Evolutionary conservation across 1,284 basidiomycete species (phyloP), one percentile per base, ranked within the genome.

Genomic region (Ganoderma lingzhi): DNA sequence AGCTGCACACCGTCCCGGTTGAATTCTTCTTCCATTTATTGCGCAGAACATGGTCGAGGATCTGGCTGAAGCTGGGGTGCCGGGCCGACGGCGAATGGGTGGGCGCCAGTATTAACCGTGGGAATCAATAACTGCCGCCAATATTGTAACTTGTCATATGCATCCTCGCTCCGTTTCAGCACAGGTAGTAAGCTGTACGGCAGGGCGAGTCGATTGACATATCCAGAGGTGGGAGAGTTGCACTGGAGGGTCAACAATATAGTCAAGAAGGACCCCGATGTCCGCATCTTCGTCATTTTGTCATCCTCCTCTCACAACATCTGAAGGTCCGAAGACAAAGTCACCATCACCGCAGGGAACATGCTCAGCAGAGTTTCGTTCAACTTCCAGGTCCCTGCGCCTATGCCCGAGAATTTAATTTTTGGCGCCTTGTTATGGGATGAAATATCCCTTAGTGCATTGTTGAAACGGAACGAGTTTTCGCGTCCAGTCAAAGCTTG

Each of bases 271-370:
- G 83, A 84, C 63, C 80, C 80, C 1, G 84, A 80, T 8, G 77
- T 87, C 14, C 90, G 91, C 10, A 74, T 93, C 14, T 95, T 93
- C 76, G 75, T 96, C 42, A 87, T 91, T n/a, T 1, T 51, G 23
- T 48, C 48, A 51, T 51, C 3, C n/a, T 28, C 17, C 17, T n/a
- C 10, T 23, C n/a, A 10, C n/a, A 0, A 17, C 23, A 23, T 23
- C 23, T 1, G 23, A 23, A 23, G 82, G 95, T 15, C 90, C 92
- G 0, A 86, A 87, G 80, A 84, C 3, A 88, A 85, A 70, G 45
- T 87, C 2, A 64, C 84, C 48, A 12, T 6, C 23, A 9, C 10
- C 12, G 10, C 28, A 2, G 12, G 12, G 48, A 53, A 28, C 23
- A 3, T 53, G 23, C n/a, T 53, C 48, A 28, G 23, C 48, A 53